These are phyloP conservation scores for Williopsis jadinii DNA, from an alignment of 1,139 yeast genomes.

Conservation along the genomic window DNA sequence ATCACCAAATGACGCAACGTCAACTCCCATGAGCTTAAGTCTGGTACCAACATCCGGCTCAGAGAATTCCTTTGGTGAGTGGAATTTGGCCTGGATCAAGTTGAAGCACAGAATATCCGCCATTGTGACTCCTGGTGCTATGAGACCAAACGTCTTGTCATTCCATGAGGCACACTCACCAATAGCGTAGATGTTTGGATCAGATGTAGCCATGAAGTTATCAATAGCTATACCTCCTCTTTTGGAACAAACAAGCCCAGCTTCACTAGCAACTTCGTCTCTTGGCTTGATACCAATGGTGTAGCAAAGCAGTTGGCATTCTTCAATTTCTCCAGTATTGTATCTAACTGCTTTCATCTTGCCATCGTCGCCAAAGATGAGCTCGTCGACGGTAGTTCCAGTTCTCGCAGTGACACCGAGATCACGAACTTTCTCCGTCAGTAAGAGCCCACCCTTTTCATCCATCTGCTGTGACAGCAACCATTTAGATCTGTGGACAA, in stretches of 20 bases:
- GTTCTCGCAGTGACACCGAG: slow-evolving; percentile 27
- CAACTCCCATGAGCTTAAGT: slow-evolving; percentile 30
- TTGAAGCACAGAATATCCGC: slow-evolving; percentile 29
- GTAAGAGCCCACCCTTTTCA: slow-evolving; percentile 25
- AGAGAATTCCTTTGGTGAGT: slow-evolving; percentile 21
- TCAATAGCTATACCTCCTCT: slow-evolving; percentile 27
- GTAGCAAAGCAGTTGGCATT: slow-evolving; percentile 26
- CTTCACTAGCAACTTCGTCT: slow-evolving; percentile 24
- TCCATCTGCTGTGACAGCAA: slow-evolving; percentile 28
- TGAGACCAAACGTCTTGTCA: slow-evolving; percentile 27
- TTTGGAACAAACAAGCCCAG: slow-evolving; percentile 20
- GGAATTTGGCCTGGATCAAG: slow-evolving; percentile 27
- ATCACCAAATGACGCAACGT: slow-evolving; percentile 31
- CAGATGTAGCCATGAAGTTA: slow-evolving; percentile 24
- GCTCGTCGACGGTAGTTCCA: slow-evolving; percentile 22
- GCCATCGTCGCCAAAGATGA: slow-evolving; percentile 18
- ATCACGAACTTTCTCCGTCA: slow-evolving; percentile 25
- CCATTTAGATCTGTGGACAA: slow-evolving; percentile 29
- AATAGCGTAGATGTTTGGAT: slow-evolving; percentile 25
- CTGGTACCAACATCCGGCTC: slow-evolving; percentile 29
- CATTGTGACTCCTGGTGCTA: slow-evolving; percentile 30
- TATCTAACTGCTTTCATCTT: slow-evolving; percentile 22
- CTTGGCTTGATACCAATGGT: slow-evolving; percentile 30
- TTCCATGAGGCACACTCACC: slow-evolving; percentile 33
- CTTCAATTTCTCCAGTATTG: slow-evolving; percentile 23